Base-by-base conservation (phyloP, 768 basidiomycete genomes). In the Naganishia vaughanmartiniae region DNA sequence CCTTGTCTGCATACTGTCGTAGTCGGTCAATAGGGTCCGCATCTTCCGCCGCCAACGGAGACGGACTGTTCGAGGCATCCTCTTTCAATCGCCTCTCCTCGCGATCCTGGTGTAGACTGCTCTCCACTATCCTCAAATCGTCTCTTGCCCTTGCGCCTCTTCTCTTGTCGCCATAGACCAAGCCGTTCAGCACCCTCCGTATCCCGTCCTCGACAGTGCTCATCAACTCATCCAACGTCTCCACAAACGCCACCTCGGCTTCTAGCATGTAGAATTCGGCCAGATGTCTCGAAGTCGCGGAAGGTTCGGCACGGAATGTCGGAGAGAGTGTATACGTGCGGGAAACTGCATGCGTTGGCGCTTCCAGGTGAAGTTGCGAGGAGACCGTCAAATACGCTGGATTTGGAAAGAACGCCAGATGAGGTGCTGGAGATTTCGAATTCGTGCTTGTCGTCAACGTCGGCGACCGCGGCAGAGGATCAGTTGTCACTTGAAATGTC, bases 181-280 rank as follows among this genome's bases (percentile, higher is more conserved):
- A 72, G 21, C 71, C 63, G 12, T 70, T 68, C 21, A 83, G 78
- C 24, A 83, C 82, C 30, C 78, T 74, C 83, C 83, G 87, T 73
- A 86, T 84, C 66, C 82, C 84, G 24, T 81, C 84, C 77, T 91
- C 89, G 2, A 87, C 85, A 28, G 89, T 82, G 54, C 80, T 75
- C 79, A 88, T 86, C 21, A 90, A 79, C 51, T 85, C 83, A 2
- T 83, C 82, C 4, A 89, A 78, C 10, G 70, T 77, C 42, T 84
- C 82, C 2, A 78, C 73, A 77, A 88, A 90, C 0, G 88, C 88
- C 86, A 92, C 89, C 78, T 99, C 96, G 0, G 91, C 94, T 82
- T 99, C 96, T 66, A 97, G 87, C 96, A 99, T 99, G 90, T 92
- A 97, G 81, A 99, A 99, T 80, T 99, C 96, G 63, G 92, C 88